These are phyloP conservation scores for Phytophthora tentaculata DNA, from an alignment of 352 stramenopile species.

Conservation along the genomic window DNA sequence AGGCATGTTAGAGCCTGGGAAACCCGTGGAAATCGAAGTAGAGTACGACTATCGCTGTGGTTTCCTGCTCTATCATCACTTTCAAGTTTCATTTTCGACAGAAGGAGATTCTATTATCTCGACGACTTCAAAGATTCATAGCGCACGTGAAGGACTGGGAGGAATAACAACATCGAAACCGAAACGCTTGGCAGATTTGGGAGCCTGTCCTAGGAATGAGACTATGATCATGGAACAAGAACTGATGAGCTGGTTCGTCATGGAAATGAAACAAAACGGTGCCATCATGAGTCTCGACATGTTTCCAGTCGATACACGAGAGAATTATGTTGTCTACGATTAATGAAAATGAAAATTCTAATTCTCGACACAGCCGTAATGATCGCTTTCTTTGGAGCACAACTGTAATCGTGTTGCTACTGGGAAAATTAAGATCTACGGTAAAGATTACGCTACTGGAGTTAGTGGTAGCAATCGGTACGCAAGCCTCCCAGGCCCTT, in stretches of 20 bases:
- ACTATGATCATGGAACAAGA: conserved; percentile 30
- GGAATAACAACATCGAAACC: conserved; percentile 18
- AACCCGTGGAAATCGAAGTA: conserved; percentile 80
- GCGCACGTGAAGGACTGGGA: conserved; percentile 17
- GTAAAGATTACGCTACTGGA: too few relatives aligned
- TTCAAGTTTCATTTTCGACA: conserved; percentile 52
- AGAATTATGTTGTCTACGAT: too few relatives aligned
- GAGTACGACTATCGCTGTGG: conserved; percentile 63
- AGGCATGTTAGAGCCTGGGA: conserved; percentile 38
- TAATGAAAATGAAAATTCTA: too few relatives aligned
- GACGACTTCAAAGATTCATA: conserved; percentile 4
- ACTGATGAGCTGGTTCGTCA: conserved; percentile 58
- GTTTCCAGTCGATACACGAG: too few relatives aligned
- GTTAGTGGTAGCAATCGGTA: too few relatives aligned
- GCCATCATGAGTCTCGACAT: conserved; percentile 48
- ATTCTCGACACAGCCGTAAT: too few relatives aligned
- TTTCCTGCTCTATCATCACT: conserved; percentile 57
- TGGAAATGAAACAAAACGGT: conserved; percentile 58
- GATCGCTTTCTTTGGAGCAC: too few relatives aligned
- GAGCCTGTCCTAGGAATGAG: conserved; percentile 2
- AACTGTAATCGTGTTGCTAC: too few relatives aligned
- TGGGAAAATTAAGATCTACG: too few relatives aligned
- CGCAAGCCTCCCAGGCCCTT: too few relatives aligned
- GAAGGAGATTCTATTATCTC: conserved; percentile 16
- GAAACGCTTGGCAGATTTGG: not conserved